Conservation (phyloP, 2,329 filamentous ascomycete genomes). For the Cladosporium velox region DNA sequence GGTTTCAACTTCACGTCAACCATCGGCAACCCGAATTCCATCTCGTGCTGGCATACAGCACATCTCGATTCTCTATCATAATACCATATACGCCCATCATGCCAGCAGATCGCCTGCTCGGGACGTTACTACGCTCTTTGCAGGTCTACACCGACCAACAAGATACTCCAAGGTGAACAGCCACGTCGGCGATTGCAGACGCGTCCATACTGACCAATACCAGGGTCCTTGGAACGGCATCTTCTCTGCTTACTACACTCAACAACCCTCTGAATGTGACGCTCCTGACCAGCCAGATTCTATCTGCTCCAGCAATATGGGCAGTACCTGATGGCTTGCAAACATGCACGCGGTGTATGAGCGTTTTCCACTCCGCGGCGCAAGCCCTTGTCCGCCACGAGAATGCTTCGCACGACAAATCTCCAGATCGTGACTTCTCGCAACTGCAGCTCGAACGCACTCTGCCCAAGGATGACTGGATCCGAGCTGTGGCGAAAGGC, state of each 20-base stretch:
- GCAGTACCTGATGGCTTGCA: constrained; percentile 60
- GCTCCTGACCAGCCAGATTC: constrained; percentile 70
- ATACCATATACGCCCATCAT: neutral
- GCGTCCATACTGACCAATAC: constrained; percentile 22
- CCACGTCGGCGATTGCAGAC: neutral
- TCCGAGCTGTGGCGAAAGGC: constrained; percentile 59
- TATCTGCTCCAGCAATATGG: constrained; percentile 74
- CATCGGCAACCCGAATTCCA: constrained; percentile 6
- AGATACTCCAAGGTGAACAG: constrained; percentile 59
- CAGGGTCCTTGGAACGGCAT: constrained; percentile 64
- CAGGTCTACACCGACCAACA: constrained; percentile 60
- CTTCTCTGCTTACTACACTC: constrained; percentile 67
- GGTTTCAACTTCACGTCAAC: constrained; percentile 2
- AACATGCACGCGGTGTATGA: constrained; percentile 66
- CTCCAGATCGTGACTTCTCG: constrained; percentile 30
- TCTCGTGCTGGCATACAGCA: neutral
- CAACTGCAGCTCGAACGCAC: constrained; percentile 36
- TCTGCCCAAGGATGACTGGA: constrained; percentile 55
- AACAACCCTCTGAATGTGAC: constrained; percentile 75
- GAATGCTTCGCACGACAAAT: constrained; percentile 35
- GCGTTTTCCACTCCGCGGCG: constrained; percentile 70
- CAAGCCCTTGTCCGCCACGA: constrained; percentile 56
- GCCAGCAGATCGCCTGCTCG: constrained; percentile 63
- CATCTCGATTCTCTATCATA: neutral
- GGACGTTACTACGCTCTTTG: constrained; percentile 65